Percentiles rank a stretch among this genome's conserved stretches.
Evolutionary conservation across 2,329 filamentous ascomycete species (phyloP).

Genomic region (Chrysosporium queenslandicum): DNA sequence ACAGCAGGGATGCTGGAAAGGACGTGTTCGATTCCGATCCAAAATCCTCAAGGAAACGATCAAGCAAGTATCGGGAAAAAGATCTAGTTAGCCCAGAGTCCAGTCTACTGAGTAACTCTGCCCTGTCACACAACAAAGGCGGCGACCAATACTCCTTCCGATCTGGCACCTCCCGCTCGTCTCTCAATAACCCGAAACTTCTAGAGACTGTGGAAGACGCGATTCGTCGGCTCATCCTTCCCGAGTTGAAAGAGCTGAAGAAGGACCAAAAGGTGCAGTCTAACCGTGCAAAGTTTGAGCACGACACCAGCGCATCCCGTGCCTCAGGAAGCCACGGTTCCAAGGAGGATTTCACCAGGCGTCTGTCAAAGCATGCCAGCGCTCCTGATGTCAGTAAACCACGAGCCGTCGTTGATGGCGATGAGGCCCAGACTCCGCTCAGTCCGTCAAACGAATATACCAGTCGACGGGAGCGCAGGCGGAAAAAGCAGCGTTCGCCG

Average conservation of each 20-base stretch:
- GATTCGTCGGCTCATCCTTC: constrained; percentile 77
- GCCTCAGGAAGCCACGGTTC: constrained; percentile 47
- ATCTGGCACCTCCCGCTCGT: constrained; percentile 55
- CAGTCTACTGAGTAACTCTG: constrained; percentile 50
- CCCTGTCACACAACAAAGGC: constrained; percentile 43
- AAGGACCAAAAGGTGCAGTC: constrained; percentile 74
- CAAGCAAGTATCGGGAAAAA: constrained; percentile 44
- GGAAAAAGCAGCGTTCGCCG: constrained; percentile 43
- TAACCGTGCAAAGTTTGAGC: constrained; percentile 58
- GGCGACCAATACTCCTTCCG: constrained; percentile 50
- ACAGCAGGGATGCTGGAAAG: constrained; percentile 37
- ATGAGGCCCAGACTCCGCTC: constrained; percentile 28
- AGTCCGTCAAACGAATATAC: constrained; percentile 27
- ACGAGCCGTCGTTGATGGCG: constrained; percentile 50
- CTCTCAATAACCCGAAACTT: constrained; percentile 83
- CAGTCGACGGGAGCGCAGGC: constrained; percentile 44
- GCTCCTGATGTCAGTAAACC: constrained; percentile 52
- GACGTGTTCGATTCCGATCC: constrained; percentile 31
- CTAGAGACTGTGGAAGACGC: constrained; percentile 89
- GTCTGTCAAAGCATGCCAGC: constrained; percentile 48
- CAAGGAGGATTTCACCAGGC: constrained; percentile 45
- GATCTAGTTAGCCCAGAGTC: constrained; percentile 50
- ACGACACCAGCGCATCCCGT: constrained; percentile 53
- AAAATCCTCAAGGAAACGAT: constrained; percentile 40
- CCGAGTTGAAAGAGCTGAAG: constrained; percentile 84